Evolutionary conservation across 2,329 filamentous ascomycete genomes (phyloP).

Genomic region (Ceratocystis harringtonii): DNA sequence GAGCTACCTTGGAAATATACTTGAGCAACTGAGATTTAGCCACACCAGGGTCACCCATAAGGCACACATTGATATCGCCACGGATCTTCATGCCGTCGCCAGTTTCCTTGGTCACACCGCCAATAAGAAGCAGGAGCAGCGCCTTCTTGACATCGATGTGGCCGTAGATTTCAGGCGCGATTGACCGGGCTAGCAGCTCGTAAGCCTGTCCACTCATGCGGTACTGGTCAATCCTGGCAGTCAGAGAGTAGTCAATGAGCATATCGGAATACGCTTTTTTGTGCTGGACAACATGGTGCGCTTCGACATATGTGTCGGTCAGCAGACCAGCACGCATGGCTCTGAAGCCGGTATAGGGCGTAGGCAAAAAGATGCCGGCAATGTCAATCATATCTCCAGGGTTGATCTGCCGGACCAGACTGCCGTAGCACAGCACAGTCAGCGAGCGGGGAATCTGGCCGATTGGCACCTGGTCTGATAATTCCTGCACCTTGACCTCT

Average conservation of each 20-base stretch:
- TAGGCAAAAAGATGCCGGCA: constrained; percentile 89
- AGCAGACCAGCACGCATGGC: constrained; percentile 91
- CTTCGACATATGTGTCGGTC: constrained; percentile 93
- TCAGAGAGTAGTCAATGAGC: constrained; percentile 62
- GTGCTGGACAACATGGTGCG: constrained; percentile 84
- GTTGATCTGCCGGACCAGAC: constrained; percentile 70
- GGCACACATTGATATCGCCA: constrained; percentile 94
- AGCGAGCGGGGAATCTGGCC: constrained; percentile 90
- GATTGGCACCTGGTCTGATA: constrained; percentile 97
- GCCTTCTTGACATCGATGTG: constrained; percentile 98
- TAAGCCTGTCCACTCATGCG: constrained; percentile 82
- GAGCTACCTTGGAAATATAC: constrained; percentile 96
- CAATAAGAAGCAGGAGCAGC: constrained; percentile 83
- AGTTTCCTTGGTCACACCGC: constrained; percentile 91
- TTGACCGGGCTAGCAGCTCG: constrained; percentile 87
- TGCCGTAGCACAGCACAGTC: constrained; percentile 79
- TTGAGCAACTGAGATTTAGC: constrained; percentile 97
- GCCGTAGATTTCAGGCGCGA: constrained; percentile 92
- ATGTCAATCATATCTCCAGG: constrained; percentile 91
- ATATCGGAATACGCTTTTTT: constrained; percentile 97
- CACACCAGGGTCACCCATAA: constrained; percentile 99
- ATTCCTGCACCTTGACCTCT: constrained; percentile 95
- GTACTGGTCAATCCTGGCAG: constrained; percentile 73
- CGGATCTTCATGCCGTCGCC: constrained; percentile 97
- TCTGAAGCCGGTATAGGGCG: constrained; percentile 96